A percentile compares a stretch with the other conserved stretches of the same genome.
These are phyloP conservation scores for Lactarius trivialis DNA, from an alignment of 768 basidiomycete genomes.

Conservation along the genomic window DNA sequence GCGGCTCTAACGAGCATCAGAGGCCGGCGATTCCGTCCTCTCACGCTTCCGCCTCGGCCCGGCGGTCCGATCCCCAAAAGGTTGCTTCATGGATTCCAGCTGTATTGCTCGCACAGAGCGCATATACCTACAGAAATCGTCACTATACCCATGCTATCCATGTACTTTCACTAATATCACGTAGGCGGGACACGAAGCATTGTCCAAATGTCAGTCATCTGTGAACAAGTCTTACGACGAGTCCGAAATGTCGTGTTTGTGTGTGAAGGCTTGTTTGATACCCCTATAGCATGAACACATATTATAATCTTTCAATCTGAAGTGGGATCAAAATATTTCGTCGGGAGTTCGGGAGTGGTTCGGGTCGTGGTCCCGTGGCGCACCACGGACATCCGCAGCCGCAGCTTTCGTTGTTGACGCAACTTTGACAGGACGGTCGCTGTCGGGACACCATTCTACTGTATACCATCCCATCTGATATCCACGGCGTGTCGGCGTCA, in stretches of 20 bases:
- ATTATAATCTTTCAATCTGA: not conserved
- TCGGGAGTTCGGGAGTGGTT: not conserved
- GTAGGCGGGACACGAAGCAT: too few relatives aligned
- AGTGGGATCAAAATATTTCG: not conserved
- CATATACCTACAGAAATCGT: too few relatives aligned
- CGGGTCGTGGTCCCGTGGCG: not conserved
- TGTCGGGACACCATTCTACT: not conserved
- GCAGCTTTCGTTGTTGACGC: not conserved
- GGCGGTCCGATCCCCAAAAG: not conserved
- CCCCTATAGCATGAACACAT: not conserved
- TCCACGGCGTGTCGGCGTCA: constrained; percentile 9
- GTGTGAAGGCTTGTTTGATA: not conserved
- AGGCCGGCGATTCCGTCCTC: constrained; percentile 2
- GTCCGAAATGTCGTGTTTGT: not conserved
- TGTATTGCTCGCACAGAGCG: too few relatives aligned
- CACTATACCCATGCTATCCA: too few relatives aligned
- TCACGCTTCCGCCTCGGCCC: constrained; percentile 3
- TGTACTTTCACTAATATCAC: too few relatives aligned
- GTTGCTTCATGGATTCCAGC: too few relatives aligned
- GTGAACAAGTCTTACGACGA: too few relatives aligned
- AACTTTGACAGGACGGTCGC: not conserved
- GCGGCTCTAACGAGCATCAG: constrained; percentile 6
- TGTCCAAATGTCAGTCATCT: too few relatives aligned
- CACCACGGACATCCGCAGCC: not conserved
- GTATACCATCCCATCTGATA: not conserved